Evolutionary conservation across 495 filamentous ascomycete genomes (phyloP).

Genomic region (Neurospora pannonica): DNA sequence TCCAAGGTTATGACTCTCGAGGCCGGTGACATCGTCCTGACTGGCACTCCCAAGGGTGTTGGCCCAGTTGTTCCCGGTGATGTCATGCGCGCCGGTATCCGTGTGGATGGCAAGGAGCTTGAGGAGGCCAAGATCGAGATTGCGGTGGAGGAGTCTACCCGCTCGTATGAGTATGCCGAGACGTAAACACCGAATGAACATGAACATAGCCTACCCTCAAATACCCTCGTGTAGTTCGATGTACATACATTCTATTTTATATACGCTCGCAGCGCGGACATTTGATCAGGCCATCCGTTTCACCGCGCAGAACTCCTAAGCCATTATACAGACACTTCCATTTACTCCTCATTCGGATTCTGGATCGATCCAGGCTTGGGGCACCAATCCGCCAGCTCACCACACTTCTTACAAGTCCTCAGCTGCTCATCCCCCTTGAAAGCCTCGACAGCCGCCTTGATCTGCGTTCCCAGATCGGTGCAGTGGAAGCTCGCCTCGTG

Average conservation of each 20-base stretch:
- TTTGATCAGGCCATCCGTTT: not conserved
- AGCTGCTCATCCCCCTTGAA: conserved; percentile 64
- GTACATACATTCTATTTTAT: not conserved
- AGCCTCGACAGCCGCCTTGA: conserved; percentile 81
- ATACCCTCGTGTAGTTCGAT: not conserved
- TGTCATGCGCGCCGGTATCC: conserved; percentile 77
- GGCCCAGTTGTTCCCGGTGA: conserved; percentile 79
- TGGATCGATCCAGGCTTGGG: conserved; percentile 40
- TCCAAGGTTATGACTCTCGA: conserved; percentile 89
- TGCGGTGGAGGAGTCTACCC: conserved; percentile 56
- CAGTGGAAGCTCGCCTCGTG: conserved; percentile 84
- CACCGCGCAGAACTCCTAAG: not conserved
- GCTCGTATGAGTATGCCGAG: conserved; percentile 49
- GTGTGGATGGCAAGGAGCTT: conserved; percentile 71
- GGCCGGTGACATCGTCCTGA: conserved; percentile 84
- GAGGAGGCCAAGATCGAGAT: conserved; percentile 84
- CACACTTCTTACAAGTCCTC: conserved; percentile 73
- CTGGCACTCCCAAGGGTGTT: conserved; percentile 94
- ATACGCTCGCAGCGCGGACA: not conserved
- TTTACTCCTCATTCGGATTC: conserved; percentile 41
- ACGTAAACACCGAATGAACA: conserved; percentile 32
- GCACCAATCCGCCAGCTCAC: conserved; percentile 52
- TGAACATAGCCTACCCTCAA: not conserved
- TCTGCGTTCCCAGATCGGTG: conserved; percentile 90
- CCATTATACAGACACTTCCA: no score